phyloP scores from a whole-genome alignment of 345 rosid genomes.

The Corymbia maculata region DNA sequence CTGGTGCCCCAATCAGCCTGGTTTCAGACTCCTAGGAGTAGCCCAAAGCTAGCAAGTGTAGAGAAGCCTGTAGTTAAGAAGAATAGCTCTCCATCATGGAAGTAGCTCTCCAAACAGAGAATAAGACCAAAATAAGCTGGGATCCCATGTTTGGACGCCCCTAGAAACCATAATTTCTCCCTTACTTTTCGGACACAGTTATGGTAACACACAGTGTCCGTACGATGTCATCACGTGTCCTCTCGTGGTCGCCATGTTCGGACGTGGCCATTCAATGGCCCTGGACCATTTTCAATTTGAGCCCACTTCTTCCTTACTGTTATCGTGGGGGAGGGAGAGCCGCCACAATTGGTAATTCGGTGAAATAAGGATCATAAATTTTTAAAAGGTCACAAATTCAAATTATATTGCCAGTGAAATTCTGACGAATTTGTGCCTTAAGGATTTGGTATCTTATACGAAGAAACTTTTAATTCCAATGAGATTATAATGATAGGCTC shows the following conservation, averaged over 20 bases:
- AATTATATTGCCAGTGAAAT: background rate
- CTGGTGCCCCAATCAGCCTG: background rate
- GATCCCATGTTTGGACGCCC: background rate
- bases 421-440: background rate
- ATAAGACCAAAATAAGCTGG: background rate
- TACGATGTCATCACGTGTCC: background rate
- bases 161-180: background rate
- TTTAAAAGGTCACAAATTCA: background rate
- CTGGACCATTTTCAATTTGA: background rate
- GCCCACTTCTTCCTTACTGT: background rate
- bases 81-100: background rate
- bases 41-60: background rate
- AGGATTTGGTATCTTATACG: background rate
- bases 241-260: background rate
- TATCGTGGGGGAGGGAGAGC: background rate
- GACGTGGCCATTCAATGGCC: background rate
- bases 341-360: background rate
- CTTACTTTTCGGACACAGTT: background rate
- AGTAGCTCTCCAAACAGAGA: background rate
- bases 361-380: background rate
- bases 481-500: fast-evolving
- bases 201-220: background rate
- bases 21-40: background rate
- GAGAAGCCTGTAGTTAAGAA: background rate
- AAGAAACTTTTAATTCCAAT: background rate